Conservation (phyloP, 176 grass and related monocot genomes). For the Carex myosuroides region DNA sequence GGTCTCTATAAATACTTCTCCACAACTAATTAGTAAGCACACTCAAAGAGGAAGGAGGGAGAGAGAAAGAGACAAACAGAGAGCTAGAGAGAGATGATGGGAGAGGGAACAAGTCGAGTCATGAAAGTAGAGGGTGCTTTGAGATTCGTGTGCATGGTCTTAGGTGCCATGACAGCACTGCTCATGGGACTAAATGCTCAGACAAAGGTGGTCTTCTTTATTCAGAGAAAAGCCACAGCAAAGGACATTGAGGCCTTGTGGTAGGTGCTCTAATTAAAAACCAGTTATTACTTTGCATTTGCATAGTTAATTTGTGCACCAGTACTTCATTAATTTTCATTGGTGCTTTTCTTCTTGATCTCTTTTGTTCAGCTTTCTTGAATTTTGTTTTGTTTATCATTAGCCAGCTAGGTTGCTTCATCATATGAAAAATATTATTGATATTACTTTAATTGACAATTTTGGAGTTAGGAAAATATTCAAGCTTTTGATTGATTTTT, state of each 20-base stretch:
- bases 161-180: slow-evolving; percentile 50
- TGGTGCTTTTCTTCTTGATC: background rate
- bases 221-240: slow-evolving; percentile 48
- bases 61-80: background rate
- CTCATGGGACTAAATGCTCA: slow-evolving; percentile 56
- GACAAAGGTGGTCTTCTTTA: slow-evolving; percentile 58
- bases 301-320: background rate
- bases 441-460: background rate
- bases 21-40: background rate
- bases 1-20: slow-evolving; percentile 22
- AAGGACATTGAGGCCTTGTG: slow-evolving; percentile 73
- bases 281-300: background rate
- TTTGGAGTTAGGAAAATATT: background rate
- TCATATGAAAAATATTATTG: background rate
- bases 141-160: slow-evolving; percentile 34
- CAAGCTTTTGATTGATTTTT: background rate
- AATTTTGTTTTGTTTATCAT: background rate
- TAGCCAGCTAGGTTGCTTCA: too few relatives aligned
- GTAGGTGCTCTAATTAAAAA: slow-evolving; percentile 19
- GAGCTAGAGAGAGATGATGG: background rate
- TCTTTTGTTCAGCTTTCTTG: background rate
- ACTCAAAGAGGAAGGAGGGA: background rate
- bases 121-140: slow-evolving; percentile 44
- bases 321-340: background rate
- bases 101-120: background rate